phyloP scores from a whole-genome alignment of 1,284 basidiomycete genomes.

The Ganoderma sinense region DNA sequence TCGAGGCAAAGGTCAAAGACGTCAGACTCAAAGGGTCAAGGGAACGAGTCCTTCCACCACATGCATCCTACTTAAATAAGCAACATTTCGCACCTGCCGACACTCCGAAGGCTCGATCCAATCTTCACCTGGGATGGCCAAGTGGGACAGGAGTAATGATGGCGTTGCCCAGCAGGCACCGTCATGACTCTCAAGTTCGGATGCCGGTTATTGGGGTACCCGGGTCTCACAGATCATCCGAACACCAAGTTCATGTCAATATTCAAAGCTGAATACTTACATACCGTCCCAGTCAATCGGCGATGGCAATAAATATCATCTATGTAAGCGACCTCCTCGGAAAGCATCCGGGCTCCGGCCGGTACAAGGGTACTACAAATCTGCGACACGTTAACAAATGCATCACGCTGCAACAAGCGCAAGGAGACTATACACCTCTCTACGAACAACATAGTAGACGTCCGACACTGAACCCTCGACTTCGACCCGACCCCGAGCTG shows the following conservation, averaged over 20 bases:
- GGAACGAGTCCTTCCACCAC: neutral
- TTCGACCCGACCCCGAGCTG: slow-evolving; percentile 83
- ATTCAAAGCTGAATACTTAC: no score
- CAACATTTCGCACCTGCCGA: no score
- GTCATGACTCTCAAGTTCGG: no score
- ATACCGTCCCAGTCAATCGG: no score
- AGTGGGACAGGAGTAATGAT: neutral
- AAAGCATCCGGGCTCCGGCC: neutral
- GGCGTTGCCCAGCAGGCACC: neutral
- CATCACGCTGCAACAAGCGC: slow-evolving; percentile 79
- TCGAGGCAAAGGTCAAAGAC: neutral
- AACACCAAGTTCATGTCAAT: neutral
- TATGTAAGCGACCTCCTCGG: neutral
- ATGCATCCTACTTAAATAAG: neutral
- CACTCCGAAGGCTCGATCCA: neutral
- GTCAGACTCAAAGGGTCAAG: no score
- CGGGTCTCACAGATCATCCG: neutral
- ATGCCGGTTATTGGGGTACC: neutral
- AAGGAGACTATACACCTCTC: slow-evolving; percentile 89
- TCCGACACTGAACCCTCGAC: slow-evolving; percentile 90
- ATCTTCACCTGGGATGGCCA: neutral
- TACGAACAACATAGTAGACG: slow-evolving; percentile 87
- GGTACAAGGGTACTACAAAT: slow-evolving; percentile 5
- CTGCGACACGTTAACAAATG: slow-evolving; percentile 2
- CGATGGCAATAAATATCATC: neutral